A percentile compares a stretch with the other conserved stretches of the same genome.
Conservation (phyloP, 371 early-diverging fungal species). For the Choanephora cucurbitarum region DNA sequence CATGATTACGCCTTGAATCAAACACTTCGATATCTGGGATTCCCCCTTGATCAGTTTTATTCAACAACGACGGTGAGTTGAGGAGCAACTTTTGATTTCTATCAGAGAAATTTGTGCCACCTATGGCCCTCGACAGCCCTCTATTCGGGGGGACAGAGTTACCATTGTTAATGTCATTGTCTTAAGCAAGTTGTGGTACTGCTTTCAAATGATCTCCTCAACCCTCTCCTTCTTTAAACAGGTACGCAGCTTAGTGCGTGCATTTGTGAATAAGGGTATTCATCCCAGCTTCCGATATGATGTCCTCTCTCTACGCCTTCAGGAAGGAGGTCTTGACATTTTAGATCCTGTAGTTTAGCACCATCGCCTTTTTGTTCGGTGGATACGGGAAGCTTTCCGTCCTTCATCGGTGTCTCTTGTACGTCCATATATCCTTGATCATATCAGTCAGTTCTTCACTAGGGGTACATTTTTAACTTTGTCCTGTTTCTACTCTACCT, state of each 20-base stretch:
- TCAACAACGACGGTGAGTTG: no score
- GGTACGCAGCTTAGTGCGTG: background rate
- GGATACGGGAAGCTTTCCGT: constrained; percentile 9
- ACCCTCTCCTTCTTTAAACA: background rate
- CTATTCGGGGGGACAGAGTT: constrained; percentile 18
- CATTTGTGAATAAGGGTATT: background rate
- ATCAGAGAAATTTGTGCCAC: background rate
- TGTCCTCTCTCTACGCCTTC: background rate
- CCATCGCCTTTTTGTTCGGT: constrained; percentile 10
- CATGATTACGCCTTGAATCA: background rate
- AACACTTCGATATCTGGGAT: constrained; percentile 4
- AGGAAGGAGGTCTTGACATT: background rate
- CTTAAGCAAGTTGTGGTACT: constrained; percentile 22
- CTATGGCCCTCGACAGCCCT: constrained; percentile 2
- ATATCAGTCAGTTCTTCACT: background rate
- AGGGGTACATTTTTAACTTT: background rate
- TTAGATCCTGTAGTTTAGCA: constrained; percentile 16
- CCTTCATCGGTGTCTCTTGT: background rate
- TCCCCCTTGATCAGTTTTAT: constrained; percentile 1
- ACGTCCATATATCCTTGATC: background rate
- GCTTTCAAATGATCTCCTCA: constrained; percentile 7
- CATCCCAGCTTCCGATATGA: background rate
- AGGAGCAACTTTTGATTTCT: no score
- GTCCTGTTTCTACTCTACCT: background rate
- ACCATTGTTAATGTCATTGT: constrained; percentile 17